Base-by-base conservation (phyloP, 2,329 filamentous ascomycete species). In the Cladophialophora chaetospira region DNA sequence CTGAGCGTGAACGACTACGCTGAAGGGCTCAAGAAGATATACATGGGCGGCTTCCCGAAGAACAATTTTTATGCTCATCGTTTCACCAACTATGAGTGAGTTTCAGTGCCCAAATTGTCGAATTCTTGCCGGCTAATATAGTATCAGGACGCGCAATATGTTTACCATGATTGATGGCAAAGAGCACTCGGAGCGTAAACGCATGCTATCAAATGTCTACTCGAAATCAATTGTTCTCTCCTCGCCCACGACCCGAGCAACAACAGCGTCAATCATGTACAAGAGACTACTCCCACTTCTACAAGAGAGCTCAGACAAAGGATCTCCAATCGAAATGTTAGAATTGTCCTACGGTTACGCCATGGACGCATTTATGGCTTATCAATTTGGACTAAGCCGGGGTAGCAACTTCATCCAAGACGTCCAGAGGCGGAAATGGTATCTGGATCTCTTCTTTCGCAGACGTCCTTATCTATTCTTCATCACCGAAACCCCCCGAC, bases 351-450 rank as follows among this genome's bases (percentile, higher is more conserved):
- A 84, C 65, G 86, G 83, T 0, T 73, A 84, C 0, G 86, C 87
- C 1, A 88, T 92, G 85, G 89, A 93, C 68, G 84, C 89, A 63
- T 84, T 92, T 26, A 83, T 87, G 0, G 79, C 81, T 0, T 91
- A 90, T 68, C 79, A 89, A 33, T 92, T 91, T 64, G 89, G 89
- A 1, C 68, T 88, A 6, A 66, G 72, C 5, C 79, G 81, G 49
- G 74, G 80, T 33, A 84, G 85, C n/a, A 82, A 88, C 61, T 85
- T 90, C 49, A 72, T 90, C 1, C 70, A 80, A 23, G 70, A 87
- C 15, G 72, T 77, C 13, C 65, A 74, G 0, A 77, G 80, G 56
- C 77, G 87, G 5, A 77, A 79, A 21, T 79, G 83, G 63, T 89
- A 88, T 77, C 75, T 91, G 1, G 73, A 79, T 13, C 73, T 29